Evolutionary conservation across 1,139 yeast species (phyloP).

Genomic region (Protomyces gravidus): DNA sequence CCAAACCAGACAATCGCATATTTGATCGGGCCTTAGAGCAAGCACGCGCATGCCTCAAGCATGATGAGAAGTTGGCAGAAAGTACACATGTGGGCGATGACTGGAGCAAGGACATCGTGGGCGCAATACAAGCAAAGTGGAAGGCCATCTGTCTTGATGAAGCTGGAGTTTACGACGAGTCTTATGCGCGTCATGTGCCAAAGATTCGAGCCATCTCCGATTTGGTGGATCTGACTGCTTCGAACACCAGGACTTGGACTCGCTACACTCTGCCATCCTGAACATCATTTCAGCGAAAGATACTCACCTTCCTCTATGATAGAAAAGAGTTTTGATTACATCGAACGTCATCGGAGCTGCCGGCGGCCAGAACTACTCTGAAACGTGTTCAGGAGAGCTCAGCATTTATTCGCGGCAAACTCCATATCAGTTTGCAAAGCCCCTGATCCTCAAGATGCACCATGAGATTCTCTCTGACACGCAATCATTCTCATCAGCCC

Average conservation of each 20-base stretch:
- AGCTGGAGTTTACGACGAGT: not conserved
- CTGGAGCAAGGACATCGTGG: not conserved
- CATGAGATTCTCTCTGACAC: no score
- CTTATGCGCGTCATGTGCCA: not conserved
- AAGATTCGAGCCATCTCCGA: constrained; percentile 1
- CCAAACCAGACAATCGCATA: not conserved
- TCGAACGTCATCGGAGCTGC: no score
- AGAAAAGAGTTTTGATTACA: no score
- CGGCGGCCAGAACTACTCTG: no score
- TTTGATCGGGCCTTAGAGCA: not conserved
- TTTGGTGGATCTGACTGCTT: not conserved
- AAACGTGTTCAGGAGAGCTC: no score
- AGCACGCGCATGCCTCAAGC: not conserved
- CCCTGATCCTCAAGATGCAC: no score
- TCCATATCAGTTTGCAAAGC: no score
- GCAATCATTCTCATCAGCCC: no score
- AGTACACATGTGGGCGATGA: not conserved
- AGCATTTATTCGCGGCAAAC: no score
- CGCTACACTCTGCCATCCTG: not conserved
- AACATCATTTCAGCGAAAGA: no score
- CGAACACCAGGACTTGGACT: not conserved
- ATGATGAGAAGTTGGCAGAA: not conserved
- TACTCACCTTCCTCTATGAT: no score
- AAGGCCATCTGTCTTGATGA: not conserved
- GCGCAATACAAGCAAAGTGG: not conserved